Evolutionary conservation across 148 eudicot genomes (phyloP).

Genomic region (Beta vulgaris): DNA sequence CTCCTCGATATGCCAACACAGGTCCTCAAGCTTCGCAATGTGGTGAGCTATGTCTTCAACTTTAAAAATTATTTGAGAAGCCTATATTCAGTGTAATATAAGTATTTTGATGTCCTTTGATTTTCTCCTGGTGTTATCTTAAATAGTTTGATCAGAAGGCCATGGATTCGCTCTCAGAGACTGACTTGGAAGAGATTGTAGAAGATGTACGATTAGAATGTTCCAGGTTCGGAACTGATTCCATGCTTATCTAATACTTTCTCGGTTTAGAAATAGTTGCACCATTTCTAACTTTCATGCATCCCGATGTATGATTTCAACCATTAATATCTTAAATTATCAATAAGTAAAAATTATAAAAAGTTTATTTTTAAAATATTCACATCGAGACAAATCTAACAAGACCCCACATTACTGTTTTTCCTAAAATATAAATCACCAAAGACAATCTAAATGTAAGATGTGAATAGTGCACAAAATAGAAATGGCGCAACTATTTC

Average conservation of each 20-base stretch:
- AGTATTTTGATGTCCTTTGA: constrained; percentile 1
- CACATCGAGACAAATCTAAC: too few species aligned
- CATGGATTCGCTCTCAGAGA: constrained; percentile 51
- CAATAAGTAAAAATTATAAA: too few species aligned
- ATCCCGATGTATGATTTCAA: too few species aligned
- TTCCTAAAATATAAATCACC: too few species aligned
- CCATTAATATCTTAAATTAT: too few species aligned
- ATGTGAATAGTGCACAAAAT: too few species aligned
- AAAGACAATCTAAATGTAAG: too few species aligned
- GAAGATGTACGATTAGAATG: constrained; percentile 88
- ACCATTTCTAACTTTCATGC: too few species aligned
- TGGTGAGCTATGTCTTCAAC: constrained; percentile 43
- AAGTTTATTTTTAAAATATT: too few species aligned
- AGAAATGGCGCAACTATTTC: too few species aligned
- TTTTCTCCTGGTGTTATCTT: not conserved
- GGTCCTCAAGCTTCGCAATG: constrained; percentile 73
- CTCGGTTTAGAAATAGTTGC: too few species aligned
- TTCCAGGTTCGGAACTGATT: constrained; percentile 53
- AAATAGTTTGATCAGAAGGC: constrained; percentile 52
- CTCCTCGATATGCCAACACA: constrained; percentile 73
- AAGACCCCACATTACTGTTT: too few species aligned
- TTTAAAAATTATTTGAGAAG: not conserved
- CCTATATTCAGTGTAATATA: not conserved
- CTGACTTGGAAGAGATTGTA: constrained; percentile 69
- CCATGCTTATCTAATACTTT: not conserved